A percentile compares a stretch with the other conserved stretches of the same genome.
Evolutionary conservation across 176 grass and related monocot genomes (phyloP).

Genomic region (Puccinellia tenuiflora): DNA sequence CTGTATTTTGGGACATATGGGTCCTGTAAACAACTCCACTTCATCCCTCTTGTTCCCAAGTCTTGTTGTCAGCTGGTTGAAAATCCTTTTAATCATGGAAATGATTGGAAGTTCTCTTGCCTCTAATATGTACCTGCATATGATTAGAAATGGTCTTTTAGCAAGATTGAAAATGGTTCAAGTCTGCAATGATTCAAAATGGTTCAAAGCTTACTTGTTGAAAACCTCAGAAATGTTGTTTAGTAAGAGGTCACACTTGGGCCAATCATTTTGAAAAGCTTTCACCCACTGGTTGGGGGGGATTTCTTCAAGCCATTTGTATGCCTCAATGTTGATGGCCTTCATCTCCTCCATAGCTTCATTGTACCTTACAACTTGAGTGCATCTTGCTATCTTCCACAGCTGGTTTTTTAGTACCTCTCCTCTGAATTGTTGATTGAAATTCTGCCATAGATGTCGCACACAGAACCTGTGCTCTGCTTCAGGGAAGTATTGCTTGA

Average conservation of each 20-base stretch:
- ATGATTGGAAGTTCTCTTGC: not conserved
- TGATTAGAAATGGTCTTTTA: no score
- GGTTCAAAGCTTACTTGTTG: not conserved
- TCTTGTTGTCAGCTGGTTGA: no score
- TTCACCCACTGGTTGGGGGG: not conserved
- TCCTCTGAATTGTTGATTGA: not conserved
- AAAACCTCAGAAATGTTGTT: not conserved
- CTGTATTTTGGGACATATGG: no score
- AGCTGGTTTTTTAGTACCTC: not conserved
- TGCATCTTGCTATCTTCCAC: not conserved
- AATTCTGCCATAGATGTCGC: no score
- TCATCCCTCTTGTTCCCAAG: no score
- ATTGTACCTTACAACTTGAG: no score
- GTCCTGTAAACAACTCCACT: no score
- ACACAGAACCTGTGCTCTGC: no score
- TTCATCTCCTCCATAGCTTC: not conserved
- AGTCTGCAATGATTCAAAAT: no score
- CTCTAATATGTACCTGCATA: not conserved
- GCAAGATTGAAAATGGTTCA: no score
- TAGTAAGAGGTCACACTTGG: not conserved
- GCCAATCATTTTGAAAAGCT: not conserved
- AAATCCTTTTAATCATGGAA: not conserved
- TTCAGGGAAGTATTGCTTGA: no score
- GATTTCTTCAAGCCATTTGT: not conserved
- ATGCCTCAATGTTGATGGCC: not conserved